These are phyloP conservation scores for Suhomyces sp. DNA, from an alignment of 805 yeast genomes.

Conservation along the genomic window DNA sequence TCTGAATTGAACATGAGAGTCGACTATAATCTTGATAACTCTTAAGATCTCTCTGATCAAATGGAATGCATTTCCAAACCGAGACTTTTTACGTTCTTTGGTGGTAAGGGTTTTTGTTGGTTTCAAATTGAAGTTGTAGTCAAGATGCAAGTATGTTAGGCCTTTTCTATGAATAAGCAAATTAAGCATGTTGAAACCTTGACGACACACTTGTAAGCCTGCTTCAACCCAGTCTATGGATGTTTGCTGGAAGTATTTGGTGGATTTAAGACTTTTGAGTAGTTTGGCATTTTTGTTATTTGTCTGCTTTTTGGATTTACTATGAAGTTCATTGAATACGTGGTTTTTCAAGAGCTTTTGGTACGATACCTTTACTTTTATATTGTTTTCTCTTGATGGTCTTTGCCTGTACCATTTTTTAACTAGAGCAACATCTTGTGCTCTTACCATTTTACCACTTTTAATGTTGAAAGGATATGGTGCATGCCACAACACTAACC, in stretches of 20 bases:
- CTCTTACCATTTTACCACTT: slow-evolving; percentile 69
- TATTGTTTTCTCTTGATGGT: slow-evolving; percentile 59
- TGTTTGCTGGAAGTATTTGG: slow-evolving; percentile 89
- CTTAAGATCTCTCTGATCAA: slow-evolving; percentile 84
- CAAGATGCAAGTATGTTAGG: slow-evolving; percentile 86
- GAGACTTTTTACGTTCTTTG: slow-evolving; percentile 89
- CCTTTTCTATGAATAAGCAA: slow-evolving; percentile 88
- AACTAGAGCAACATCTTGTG: slow-evolving; percentile 84
- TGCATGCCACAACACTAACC: slow-evolving; percentile 72
- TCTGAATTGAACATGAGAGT: slow-evolving; percentile 88
- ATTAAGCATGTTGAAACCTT: slow-evolving; percentile 92
- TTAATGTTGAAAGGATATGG: slow-evolving; percentile 82
- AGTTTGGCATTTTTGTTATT: slow-evolving; percentile 54
- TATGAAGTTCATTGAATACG: slow-evolving; percentile 70
- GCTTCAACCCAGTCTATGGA: slow-evolving; percentile 98
- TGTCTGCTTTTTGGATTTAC: slow-evolving; percentile 32
- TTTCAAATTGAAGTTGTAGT: slow-evolving; percentile 91
- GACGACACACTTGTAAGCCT: slow-evolving; percentile 87
- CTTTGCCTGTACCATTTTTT: slow-evolving; percentile 80
- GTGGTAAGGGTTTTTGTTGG: slow-evolving; percentile 96
- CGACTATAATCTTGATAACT: slow-evolving; percentile 82
- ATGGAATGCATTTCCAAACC: slow-evolving; percentile 97
- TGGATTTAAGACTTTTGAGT: slow-evolving; percentile 62
- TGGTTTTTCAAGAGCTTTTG: slow-evolving; percentile 80
- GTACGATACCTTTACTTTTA: slow-evolving; percentile 81